Evolutionary conservation across 1,284 basidiomycete genomes (phyloP), one percentile per base, ranked within the genome.

Genomic region (Cryptococcus jaspeensis): DNA sequence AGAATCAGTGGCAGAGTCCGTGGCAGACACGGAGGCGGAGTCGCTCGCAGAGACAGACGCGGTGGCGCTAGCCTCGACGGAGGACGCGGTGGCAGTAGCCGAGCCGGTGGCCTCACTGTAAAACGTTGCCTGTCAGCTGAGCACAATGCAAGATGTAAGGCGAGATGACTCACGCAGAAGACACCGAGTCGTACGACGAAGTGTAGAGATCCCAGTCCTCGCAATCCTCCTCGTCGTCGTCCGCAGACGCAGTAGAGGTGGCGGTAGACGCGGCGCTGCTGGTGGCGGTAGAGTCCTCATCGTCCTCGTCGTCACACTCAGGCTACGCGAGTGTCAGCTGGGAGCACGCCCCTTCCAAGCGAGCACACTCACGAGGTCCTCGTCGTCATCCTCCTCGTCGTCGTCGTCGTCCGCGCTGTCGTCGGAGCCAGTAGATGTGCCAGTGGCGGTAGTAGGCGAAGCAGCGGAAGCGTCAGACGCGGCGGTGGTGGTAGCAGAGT

Each of bases 201-300:
- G 11, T 11, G 56, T 37, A 9, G 59, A 40, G 20, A 16, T 23
- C 20, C 12, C 62, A 56, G 3, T 59, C 59, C 18, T 59, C 54
- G 28, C 53, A 48, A 18, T 65, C 59, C 20, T 61, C 61, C 16
- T 60, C 62, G 11, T 52, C 54, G 28, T 59, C 62, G 11, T 39
- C 53, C 5, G 43, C 37, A 39, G 52, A 32, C 5, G 45, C 13
- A 25, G 53, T 45, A 12, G 50, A 52, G n/a, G 53, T 23, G 32
- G 25, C 23, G 11, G 39, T 23, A 23, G 48, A 36, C 11, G 51
- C 15, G 25, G 50, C 15, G n/a, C n/a, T n/a, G n/a, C n/a, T n/a
- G 18, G 48, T 25, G 16, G 88, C 90, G 67, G 82, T 87, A 9
- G 51, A 43, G 11, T 54, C n/a, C 2, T 39, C 38, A 35, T 43